Percentiles rank a stretch among this genome's conserved stretches.
phyloP scores from a whole-genome alignment of 2,329 filamentous ascomycete species.

The Monosporascus sp. region DNA sequence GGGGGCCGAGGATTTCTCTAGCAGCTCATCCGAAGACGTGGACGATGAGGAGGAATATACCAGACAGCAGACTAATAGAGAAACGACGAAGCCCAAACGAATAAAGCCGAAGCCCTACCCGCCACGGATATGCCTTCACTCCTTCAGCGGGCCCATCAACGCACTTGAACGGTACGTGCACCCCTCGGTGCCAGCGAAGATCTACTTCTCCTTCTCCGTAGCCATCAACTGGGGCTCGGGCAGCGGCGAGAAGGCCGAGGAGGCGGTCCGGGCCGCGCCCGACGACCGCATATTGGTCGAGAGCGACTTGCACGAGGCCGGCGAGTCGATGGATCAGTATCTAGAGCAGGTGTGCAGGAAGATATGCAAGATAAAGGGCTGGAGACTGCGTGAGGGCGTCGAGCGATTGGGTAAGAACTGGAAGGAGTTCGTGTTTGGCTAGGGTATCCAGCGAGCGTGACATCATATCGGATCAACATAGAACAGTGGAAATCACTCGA shows the following conservation, averaged over 20 bases:
- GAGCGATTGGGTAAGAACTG: constrained; percentile 68
- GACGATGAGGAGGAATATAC: constrained; percentile 28
- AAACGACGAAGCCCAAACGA: constrained; percentile 11
- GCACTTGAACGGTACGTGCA: constrained; percentile 74
- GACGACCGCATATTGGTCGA: constrained; percentile 78
- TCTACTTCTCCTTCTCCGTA: constrained; percentile 86
- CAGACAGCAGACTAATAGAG: constrained; percentile 15
- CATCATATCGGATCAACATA: neutral
- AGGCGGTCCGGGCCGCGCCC: constrained; percentile 68
- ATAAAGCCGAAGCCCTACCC: constrained; percentile 61
- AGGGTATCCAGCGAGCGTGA: constrained; percentile 1
- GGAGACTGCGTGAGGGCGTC: constrained; percentile 69
- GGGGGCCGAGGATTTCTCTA: constrained; percentile 42
- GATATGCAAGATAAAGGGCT: constrained; percentile 74
- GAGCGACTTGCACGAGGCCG: constrained; percentile 84
- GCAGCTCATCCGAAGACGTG: constrained; percentile 30
- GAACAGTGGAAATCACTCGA: too few relatives aligned
- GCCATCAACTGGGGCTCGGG: constrained; percentile 69
- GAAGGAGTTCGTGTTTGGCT: constrained; percentile 68
- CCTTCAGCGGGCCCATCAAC: constrained; percentile 76
- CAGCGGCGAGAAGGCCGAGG: constrained; percentile 47
- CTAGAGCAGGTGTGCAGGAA: constrained; percentile 72
- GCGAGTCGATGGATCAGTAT: constrained; percentile 70
- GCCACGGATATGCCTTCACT: constrained; percentile 88
- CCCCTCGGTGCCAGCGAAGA: constrained; percentile 63